Percentiles rank a stretch among this genome's conserved stretches.
Conservation (phyloP, 78 protist species). For the Dictyostelium firmibasis region DNA sequence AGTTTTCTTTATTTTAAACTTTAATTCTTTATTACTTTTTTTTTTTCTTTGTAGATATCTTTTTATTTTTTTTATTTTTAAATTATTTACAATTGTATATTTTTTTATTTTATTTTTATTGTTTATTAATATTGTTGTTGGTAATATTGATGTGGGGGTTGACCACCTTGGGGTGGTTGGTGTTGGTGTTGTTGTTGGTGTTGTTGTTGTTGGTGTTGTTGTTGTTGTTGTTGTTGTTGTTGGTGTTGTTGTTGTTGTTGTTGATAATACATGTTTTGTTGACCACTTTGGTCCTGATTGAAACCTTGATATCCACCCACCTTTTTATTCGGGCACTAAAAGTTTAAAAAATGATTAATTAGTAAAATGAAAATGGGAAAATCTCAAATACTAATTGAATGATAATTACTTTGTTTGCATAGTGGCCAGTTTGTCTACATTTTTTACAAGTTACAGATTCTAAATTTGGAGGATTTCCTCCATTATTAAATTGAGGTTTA, state of each 20-base stretch:
- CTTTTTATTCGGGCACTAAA: conserved; percentile 42
- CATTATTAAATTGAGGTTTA: background rate
- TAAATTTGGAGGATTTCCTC: background rate
- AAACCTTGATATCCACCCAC: conserved; percentile 17
- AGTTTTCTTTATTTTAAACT: background rate
- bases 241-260: conserved; percentile 10
- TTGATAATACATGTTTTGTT: background rate
- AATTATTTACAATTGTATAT: background rate
- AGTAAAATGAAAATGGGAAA: background rate
- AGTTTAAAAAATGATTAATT: background rate
- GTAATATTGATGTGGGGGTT: conserved; percentile 1
- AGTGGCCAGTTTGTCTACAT: conserved; percentile 78
- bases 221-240: background rate
- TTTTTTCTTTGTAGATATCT: background rate
- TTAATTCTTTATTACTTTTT: background rate
- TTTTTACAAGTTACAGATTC: conserved; percentile 54
- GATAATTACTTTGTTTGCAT: conserved; percentile 73
- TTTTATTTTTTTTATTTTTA: background rate
- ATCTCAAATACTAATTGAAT: background rate
- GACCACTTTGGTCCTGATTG: conserved; percentile 3
- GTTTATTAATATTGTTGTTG: conserved; percentile 11
- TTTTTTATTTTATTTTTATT: background rate
- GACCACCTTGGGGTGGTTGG: conserved; percentile 10
- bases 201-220: conserved; percentile 24
- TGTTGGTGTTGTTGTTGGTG: background rate